phyloP scores from a whole-genome alignment of 2,329 filamentous ascomycete species.

The Verticillium zaregamsianum region DNA sequence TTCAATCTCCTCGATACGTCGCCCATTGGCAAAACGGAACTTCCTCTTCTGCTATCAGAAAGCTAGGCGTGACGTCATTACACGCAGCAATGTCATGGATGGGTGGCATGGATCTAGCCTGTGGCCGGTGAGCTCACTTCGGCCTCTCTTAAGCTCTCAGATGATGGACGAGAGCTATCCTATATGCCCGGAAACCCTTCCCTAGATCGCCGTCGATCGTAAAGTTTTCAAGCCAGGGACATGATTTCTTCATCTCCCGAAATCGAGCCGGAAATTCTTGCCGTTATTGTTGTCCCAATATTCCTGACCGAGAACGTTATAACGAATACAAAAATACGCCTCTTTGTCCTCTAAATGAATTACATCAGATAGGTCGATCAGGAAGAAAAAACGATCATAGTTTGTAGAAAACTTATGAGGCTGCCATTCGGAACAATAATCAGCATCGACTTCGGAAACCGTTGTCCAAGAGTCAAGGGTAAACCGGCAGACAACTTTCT shows the following conservation, averaged over 20 bases:
- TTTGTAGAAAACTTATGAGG: conserved; percentile 34
- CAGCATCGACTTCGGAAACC: conserved; percentile 84
- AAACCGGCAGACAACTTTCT: conserved; percentile 85
- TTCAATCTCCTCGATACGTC: neutral
- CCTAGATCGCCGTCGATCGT: too few relatives aligned
- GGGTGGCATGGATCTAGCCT: neutral
- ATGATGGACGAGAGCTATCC: neutral
- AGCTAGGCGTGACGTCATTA: neutral
- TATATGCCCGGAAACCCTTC: neutral
- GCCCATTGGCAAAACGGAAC: neutral
- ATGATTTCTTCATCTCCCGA: too few relatives aligned
- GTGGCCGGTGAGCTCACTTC: neutral
- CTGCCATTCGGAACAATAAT: conserved; percentile 72
- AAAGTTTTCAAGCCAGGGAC: too few relatives aligned
- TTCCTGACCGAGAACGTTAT: conserved; percentile 77
- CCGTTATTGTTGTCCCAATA: conserved; percentile 92
- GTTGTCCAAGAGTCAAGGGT: conserved; percentile 99
- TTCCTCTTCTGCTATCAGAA: neutral
- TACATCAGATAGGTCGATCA: conserved; percentile 85
- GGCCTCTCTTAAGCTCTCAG: neutral
- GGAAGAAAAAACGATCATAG: conserved; percentile 87
- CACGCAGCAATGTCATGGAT: neutral
- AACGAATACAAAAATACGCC: conserved; percentile 85
- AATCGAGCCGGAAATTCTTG: conserved; percentile 92
- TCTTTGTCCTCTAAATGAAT: conserved; percentile 91